phyloP scores from a whole-genome alignment of 208 protist genomes.

The Trypanosoma theileri region DNA sequence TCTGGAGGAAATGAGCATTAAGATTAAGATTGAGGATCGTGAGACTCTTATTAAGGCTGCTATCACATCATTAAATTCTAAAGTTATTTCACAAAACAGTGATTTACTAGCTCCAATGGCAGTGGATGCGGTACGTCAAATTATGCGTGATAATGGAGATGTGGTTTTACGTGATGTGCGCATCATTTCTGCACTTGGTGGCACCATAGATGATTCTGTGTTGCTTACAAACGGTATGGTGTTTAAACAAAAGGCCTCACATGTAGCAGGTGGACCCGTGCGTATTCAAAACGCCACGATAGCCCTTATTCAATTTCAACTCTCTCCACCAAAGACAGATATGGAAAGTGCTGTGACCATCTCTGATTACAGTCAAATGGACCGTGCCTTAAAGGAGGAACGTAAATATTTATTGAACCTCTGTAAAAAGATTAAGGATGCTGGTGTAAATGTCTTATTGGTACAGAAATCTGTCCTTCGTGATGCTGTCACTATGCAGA shows the following conservation, averaged over 20 bases:
- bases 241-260: conserved; percentile 93
- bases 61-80: conserved; percentile 98
- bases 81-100: conserved; percentile 98
- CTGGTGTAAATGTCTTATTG: conserved; percentile 99
- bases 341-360: conserved; percentile 95
- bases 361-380: conserved; percentile 97
- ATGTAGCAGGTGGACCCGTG: conserved; percentile 91
- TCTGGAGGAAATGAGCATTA: conserved; percentile 92
- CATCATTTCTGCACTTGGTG: conserved; percentile 92
- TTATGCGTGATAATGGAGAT: conserved; percentile 89
- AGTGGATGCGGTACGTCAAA: conserved; percentile 96
- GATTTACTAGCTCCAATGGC: conserved; percentile 97
- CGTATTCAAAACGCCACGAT: conserved; percentile 98
- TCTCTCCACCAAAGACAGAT: conserved; percentile 99
- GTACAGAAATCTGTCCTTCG: conserved; percentile 99
- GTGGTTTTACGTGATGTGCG: conserved; percentile 98
- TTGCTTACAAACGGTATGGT: conserved; percentile 93
- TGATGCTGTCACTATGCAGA: conserved; percentile 97
- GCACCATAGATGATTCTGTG: conserved; percentile 98
- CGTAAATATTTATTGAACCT: conserved; percentile 97
- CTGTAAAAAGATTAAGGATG: conserved; percentile 98
- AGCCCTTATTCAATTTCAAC: conserved; percentile 99
- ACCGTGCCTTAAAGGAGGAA: conserved; percentile 97
- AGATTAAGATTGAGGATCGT: conserved; percentile 93
- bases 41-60: conserved; percentile 95